Base-by-base conservation (phyloP, 225 moss, liverwort and hornwort genomes). In the Bryoerythrophyllum caledonicum region DNA sequence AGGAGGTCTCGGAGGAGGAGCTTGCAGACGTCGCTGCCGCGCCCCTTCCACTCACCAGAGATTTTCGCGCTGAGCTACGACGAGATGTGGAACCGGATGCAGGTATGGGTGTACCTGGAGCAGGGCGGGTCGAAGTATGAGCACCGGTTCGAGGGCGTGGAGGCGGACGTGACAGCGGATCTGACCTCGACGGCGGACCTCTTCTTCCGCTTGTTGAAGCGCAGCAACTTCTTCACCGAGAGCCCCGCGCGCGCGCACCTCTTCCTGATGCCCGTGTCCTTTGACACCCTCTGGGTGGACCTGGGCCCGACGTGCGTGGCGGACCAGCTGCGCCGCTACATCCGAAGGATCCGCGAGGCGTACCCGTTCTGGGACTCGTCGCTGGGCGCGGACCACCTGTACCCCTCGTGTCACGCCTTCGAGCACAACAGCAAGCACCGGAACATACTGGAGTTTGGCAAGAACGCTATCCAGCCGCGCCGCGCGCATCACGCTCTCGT, bases 351-450 rank as follows among this genome's bases (percentile, higher is more conserved):
- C 55, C 75, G 96, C 54, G 73, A 79, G 14, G 70, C 79, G 1
- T 90, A 73, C 2, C 84, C 93, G 0, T 91, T 75, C 78, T 96
- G 96, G 96, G 71, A 85, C 10, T 75, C 80, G 9, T 85, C 94
- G 0, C 82, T 96, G 7, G 96, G 96, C 62, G 94, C 96, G 6
- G 96, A 96, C 56, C 96, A 96, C 59, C 74, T 91, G 3, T 67
- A 86, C 26, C 73, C 94, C 21, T 81, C 87, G 14, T 96, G 96
- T 62, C 78, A 88, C 63, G 84, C 85, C 34, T 84, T 84, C 49
- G 76, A 59, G 5, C 85, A 78, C 61, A 82, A 62, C 60, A 86
- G 74, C 67, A 89, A 80, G 49, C 86, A 90, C 60, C 89, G 96
- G 57, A 96, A 96, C 48, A 57, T 73, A 5, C 69, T 96, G 43